These are phyloP conservation scores for Ogataea philodendri DNA, from an alignment of 805 yeast genomes.

Conservation along the genomic window DNA sequence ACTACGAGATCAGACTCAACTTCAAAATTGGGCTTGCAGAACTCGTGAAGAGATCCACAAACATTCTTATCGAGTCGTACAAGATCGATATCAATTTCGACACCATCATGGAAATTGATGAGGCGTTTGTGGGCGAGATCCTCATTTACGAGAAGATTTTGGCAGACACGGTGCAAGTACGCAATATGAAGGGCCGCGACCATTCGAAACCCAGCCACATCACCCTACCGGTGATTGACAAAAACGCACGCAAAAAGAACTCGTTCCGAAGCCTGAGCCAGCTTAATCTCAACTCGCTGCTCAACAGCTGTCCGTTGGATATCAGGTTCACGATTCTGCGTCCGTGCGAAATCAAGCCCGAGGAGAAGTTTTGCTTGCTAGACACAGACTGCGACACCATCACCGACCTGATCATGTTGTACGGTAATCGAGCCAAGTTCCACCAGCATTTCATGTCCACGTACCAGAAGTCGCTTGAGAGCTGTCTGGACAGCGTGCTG, in stretches of 20 bases:
- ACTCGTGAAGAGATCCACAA: slow-evolving; percentile 46
- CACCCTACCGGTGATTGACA: slow-evolving; percentile 32
- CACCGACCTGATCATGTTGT: slow-evolving; percentile 45
- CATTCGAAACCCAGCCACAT: slow-evolving; percentile 25
- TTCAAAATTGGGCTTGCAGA: slow-evolving; percentile 51
- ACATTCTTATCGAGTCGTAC: slow-evolving; percentile 50
- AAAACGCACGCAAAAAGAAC: slow-evolving; percentile 17
- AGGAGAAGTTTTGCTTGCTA: slow-evolving; percentile 28
- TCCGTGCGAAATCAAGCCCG: slow-evolving; percentile 27
- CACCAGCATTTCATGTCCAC: slow-evolving; percentile 49
- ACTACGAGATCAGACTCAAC: slow-evolving; percentile 35
- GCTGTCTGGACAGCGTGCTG: slow-evolving; percentile 38
- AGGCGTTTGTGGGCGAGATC: slow-evolving; percentile 42
- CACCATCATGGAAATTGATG: slow-evolving; percentile 42
- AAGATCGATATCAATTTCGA: slow-evolving; percentile 43
- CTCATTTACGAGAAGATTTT: slow-evolving; percentile 34
- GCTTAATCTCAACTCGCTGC: slow-evolving; percentile 17
- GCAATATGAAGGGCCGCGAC: slow-evolving; percentile 24
- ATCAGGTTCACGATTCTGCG: slow-evolving; percentile 31
- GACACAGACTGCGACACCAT: slow-evolving; percentile 38
- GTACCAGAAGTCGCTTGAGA: slow-evolving; percentile 36
- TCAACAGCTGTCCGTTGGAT: slow-evolving; percentile 32
- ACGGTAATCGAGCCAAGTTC: slow-evolving; percentile 50
- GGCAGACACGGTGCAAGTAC: slow-evolving; percentile 30
- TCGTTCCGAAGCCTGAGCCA: slow-evolving; percentile 23